These are phyloP conservation scores for Entophlyctis luteolus DNA, from an alignment of 192 early-diverging fungal genomes.

Conservation along the genomic window DNA sequence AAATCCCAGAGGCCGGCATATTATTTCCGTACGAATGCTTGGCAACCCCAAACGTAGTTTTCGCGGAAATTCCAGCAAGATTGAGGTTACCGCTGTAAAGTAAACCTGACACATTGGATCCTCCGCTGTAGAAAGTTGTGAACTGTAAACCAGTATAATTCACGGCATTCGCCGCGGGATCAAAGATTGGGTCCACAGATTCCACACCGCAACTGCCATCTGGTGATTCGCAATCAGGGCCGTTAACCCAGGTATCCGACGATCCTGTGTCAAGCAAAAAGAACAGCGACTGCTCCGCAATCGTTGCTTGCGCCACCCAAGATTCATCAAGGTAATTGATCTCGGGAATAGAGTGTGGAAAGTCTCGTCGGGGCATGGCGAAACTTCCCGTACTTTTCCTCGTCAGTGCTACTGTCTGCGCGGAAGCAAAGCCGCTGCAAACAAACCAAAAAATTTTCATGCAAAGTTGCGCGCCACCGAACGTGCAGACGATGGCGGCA, in stretches of 20 bases:
- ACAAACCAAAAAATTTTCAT: too few relatives aligned
- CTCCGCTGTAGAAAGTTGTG: conserved; percentile 20
- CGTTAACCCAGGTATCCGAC: conserved; percentile 32
- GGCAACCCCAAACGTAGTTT: conserved; percentile 8
- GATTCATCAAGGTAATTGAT: too few relatives aligned
- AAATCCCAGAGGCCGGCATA: conserved; percentile 26
- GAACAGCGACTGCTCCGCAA: too few relatives aligned
- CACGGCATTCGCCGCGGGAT: neutral
- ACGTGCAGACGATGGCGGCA: too few relatives aligned
- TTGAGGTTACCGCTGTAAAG: conserved; percentile 24
- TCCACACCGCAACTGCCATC: conserved; percentile 25
- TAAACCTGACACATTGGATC: conserved; percentile 23
- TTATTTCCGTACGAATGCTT: conserved; percentile 11
- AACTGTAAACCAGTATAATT: neutral
- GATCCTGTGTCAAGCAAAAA: neutral
- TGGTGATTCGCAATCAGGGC: conserved; percentile 16
- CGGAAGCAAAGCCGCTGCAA: too few relatives aligned
- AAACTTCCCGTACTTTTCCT: too few relatives aligned
- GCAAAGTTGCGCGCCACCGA: too few relatives aligned
- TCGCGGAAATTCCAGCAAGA: conserved; percentile 13
- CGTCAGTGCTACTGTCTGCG: too few relatives aligned
- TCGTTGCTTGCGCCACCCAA: too few relatives aligned
- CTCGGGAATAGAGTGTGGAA: too few relatives aligned
- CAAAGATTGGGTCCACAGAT: neutral
- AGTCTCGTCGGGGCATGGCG: too few relatives aligned